Base-by-base conservation (phyloP, 1,284 basidiomycete genomes). In the Ceratobasidium sp. region DNA sequence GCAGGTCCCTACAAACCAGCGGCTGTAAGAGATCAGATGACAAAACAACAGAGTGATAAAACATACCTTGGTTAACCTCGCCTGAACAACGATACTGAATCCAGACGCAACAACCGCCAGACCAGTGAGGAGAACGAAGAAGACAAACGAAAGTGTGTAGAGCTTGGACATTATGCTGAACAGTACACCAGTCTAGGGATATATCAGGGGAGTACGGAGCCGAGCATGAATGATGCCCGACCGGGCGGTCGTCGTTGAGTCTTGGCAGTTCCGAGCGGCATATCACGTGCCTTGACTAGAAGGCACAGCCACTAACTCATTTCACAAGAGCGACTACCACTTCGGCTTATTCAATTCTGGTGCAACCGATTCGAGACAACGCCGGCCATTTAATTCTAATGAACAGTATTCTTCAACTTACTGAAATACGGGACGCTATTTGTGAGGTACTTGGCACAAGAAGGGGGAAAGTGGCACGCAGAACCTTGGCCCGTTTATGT, bases 121-220 rank as follows among this genome's bases (percentile, higher is more conserved):
- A 18, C 64, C 70, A 32, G 75, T 74, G 9, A 76, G 45, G 58
- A 76, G 43, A 8, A 76, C 60, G 55, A 75, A 74, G 16, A 76
- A 62, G 8, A 71, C 58, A 55, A 76, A 76, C 9, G 75, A 69
- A 18, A 69, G 53, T 3, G 65, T 69, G 39, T 69, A 69, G 1
- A 69, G 53, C 6, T 32, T 69, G 16, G 39, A 39, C 65, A 69
- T 69, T 2, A 23, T 69, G 28, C 39, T 45, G 21, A 45, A 32
- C 58, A 14, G 18, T 10, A 36, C 3, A 12, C 16, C n/a, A 36
- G 32, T 36, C 23, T n/a, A n/a, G 26, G n/a, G n/a, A n/a, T 14
- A 18, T 16, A 16, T 12, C 30, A 32, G 26, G 23, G 16, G 46
- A n/a, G 26, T 53, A 53, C 12, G 10, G 3, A 10, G 28, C 28